phyloP scores from a whole-genome alignment of 306 rosid species.

The Quillaja saponaria region DNA sequence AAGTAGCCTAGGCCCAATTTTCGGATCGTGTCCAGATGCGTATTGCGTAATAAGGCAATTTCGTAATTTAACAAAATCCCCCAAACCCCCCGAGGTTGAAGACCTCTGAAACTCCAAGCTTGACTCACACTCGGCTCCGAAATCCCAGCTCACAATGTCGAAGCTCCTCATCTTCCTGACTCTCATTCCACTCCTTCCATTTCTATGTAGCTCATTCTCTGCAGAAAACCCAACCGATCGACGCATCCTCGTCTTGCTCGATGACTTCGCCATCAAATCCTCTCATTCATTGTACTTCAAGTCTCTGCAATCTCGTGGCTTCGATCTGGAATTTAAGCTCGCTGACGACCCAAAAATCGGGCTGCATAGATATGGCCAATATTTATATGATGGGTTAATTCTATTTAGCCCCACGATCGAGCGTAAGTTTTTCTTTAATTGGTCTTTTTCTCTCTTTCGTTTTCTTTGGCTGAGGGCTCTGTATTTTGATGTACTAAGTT shows the following conservation, averaged over 20 bases:
- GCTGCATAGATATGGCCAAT: slow-evolving; percentile 85
- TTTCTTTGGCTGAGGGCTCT: too few species aligned
- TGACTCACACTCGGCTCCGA: slow-evolving; percentile 13
- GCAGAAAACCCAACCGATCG: slow-evolving; percentile 72
- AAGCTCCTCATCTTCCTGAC: slow-evolving; percentile 53
- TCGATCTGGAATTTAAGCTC: slow-evolving; percentile 89
- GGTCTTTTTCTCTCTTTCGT: not conserved
- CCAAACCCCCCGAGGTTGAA: slow-evolving; percentile 3
- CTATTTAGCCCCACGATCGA: slow-evolving; percentile 81
- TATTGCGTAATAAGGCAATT: too few species aligned
- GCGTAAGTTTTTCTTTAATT: slow-evolving; percentile 45
- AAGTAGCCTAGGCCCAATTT: too few species aligned
- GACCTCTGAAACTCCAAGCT: slow-evolving; percentile 4
- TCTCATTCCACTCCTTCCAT: slow-evolving; percentile 59
- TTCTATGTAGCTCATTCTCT: slow-evolving; percentile 64
- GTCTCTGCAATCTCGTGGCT: slow-evolving; percentile 81
- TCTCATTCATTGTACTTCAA: slow-evolving; percentile 85
- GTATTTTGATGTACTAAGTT: not conserved
- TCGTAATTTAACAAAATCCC: not conserved
- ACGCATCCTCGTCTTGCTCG: slow-evolving; percentile 79
- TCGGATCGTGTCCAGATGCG: not conserved
- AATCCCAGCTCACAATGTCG: slow-evolving; percentile 56
- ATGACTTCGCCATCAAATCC: slow-evolving; percentile 81
- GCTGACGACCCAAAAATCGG: slow-evolving; percentile 84
- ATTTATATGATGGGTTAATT: slow-evolving; percentile 74